These are phyloP conservation scores for Phytophthora pseudosyringae DNA, from an alignment of 352 stramenopile genomes.

Conservation along the genomic window DNA sequence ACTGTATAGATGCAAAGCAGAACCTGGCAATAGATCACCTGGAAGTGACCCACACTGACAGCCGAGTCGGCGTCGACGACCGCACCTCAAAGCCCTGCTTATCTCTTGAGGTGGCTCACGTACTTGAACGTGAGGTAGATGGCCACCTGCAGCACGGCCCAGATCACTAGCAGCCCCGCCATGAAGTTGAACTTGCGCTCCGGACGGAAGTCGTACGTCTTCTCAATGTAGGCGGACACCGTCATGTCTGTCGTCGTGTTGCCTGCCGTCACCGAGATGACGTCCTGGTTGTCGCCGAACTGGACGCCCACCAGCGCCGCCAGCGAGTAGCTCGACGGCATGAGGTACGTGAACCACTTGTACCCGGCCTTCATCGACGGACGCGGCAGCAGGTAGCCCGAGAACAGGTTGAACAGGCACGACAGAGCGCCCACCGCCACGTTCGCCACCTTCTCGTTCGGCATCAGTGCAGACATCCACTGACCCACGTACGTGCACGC, in stretches of 20 bases:
- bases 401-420: too few species aligned
- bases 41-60: too few species aligned
- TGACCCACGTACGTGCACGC: too few species aligned
- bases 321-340: constrained; percentile 60
- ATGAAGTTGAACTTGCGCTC: constrained; percentile 50
- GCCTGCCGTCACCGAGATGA: constrained; percentile 14
- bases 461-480: too few species aligned
- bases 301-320: constrained; percentile 39
- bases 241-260: constrained; percentile 14
- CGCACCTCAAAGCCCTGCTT: constrained; percentile 3
- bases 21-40: too few species aligned
- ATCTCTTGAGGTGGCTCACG: constrained; percentile 75
- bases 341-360: constrained; percentile 68
- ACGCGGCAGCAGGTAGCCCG: constrained; percentile 37
- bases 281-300: constrained; percentile 33
- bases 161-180: constrained; percentile 49
- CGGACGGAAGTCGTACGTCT: constrained; percentile 52
- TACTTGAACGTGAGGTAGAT: constrained; percentile 26
- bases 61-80: too few species aligned
- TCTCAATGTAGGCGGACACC: constrained; percentile 18
- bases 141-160: constrained; percentile 45
- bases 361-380: constrained; percentile 50
- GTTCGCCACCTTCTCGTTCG: too few species aligned
- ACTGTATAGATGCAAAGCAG: too few species aligned
- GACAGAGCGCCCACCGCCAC: too few species aligned